Evolutionary conservation across 441 rosid species (phyloP).

Genomic region (Syzygium malaccense): DNA sequence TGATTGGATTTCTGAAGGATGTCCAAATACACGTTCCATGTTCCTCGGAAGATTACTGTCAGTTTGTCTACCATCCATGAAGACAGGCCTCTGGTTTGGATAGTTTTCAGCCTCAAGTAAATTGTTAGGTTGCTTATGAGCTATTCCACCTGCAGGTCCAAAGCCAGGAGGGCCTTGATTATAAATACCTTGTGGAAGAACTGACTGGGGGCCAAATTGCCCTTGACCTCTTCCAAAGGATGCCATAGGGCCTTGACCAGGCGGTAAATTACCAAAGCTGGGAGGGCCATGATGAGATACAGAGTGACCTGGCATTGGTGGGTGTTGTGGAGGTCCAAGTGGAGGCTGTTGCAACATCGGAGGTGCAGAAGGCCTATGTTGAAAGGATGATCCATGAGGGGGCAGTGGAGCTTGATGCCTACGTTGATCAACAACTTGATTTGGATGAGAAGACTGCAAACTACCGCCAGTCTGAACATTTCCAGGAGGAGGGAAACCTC

Average conservation of each 20-base stretch:
- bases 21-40: slow-evolving; percentile 15
- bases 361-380: slow-evolving; percentile 38
- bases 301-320: slow-evolving; percentile 25
- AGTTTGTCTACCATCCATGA: slow-evolving; percentile 25
- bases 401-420: slow-evolving; percentile 15
- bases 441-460: background rate
- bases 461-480: slow-evolving; percentile 19
- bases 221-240: slow-evolving; percentile 28
- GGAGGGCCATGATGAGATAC: slow-evolving; percentile 30
- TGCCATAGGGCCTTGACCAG: slow-evolving; percentile 23
- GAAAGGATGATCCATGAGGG: slow-evolving; percentile 23
- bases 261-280: slow-evolving; percentile 22
- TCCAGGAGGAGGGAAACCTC: slow-evolving; percentile 18
- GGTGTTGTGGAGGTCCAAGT: slow-evolving; percentile 27
- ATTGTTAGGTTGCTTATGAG: slow-evolving; percentile 17
- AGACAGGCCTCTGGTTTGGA: slow-evolving; percentile 18
- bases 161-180: slow-evolving; percentile 16
- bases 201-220: slow-evolving; percentile 18
- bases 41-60: slow-evolving; percentile 15
- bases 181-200: slow-evolving; percentile 25
- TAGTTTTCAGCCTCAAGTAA: slow-evolving; percentile 22
- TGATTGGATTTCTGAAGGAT: slow-evolving; percentile 14
- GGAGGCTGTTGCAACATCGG: slow-evolving; percentile 28
- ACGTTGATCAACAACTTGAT: slow-evolving; percentile 11
- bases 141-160: slow-evolving; percentile 19